These are phyloP conservation scores for Porogramme epimiltina DNA, from an alignment of 1,284 basidiomycete genomes.

Conservation along the genomic window DNA sequence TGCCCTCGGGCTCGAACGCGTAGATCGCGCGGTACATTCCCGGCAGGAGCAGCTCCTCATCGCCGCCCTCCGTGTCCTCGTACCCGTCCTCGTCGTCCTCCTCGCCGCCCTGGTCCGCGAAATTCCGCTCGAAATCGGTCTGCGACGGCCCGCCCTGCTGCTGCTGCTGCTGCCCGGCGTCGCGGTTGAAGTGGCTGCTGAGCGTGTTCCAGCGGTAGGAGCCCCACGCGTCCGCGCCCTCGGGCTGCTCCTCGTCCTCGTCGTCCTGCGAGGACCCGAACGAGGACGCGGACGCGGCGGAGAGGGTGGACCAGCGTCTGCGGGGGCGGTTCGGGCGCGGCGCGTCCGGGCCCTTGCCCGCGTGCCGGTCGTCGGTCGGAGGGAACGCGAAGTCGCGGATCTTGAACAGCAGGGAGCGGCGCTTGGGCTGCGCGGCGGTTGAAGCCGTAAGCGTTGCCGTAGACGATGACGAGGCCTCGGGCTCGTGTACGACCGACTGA, in stretches of 20 bases:
- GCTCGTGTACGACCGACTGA: slow-evolving; percentile 22
- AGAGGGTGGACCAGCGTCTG: slow-evolving; percentile 35
- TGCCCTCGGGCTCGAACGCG: slow-evolving; percentile 71
- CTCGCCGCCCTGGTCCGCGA: slow-evolving; percentile 37
- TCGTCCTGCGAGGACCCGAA: slow-evolving; percentile 21
- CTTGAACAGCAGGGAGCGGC: slow-evolving; percentile 40
- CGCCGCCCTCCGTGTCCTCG: slow-evolving; percentile 28
- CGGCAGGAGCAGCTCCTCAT: slow-evolving; percentile 51
- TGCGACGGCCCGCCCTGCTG: slow-evolving; percentile 37
- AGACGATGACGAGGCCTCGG: slow-evolving; percentile 28
- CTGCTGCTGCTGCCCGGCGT: slow-evolving; percentile 16
- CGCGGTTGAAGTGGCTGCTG: slow-evolving; percentile 36
- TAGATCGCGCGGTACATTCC: slow-evolving; percentile 75
- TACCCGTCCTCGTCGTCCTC: slow-evolving; percentile 26
- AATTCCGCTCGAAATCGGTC: slow-evolving; percentile 52
- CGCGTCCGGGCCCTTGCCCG: slow-evolving; percentile 52
- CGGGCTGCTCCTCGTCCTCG: slow-evolving; percentile 27
- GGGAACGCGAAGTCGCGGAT: slow-evolving; percentile 68
- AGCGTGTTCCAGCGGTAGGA: slow-evolving; percentile 46
- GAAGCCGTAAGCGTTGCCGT: slow-evolving; percentile 13
- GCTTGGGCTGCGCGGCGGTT: slow-evolving; percentile 13
- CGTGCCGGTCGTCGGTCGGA: slow-evolving; percentile 52
- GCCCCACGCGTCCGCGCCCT: slow-evolving; percentile 37
- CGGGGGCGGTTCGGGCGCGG: slow-evolving; percentile 51
- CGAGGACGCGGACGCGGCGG: slow-evolving; percentile 31